A percentile compares a stretch with the other conserved stretches of the same genome.
Evolutionary conservation across 2,329 filamentous ascomycete species (phyloP).

Genomic region (Alternaria panax): DNA sequence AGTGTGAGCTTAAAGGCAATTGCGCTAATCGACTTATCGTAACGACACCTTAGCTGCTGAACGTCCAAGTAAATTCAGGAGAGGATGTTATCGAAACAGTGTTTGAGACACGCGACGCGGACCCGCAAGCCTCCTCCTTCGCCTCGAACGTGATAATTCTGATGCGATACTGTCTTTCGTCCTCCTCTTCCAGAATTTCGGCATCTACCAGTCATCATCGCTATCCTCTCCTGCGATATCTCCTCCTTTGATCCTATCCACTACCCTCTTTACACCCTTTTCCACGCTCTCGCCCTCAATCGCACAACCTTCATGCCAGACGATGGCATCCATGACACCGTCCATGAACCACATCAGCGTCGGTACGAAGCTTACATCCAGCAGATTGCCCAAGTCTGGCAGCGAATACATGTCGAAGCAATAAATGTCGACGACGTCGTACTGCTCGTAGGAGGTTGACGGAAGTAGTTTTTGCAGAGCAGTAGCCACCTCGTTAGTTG

Average conservation of each 20-base stretch:
- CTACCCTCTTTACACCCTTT: slow-evolving; percentile 31
- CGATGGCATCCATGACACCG: slow-evolving; percentile 29
- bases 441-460: slow-evolving; percentile 10
- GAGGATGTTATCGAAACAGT: not conserved
- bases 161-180: not conserved
- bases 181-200: not conserved
- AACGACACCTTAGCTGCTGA: not conserved
- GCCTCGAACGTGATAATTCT: not conserved
- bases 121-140: not conserved
- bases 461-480: slow-evolving; percentile 27
- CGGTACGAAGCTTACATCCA: slow-evolving; percentile 35
- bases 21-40: not conserved
- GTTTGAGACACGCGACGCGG: not conserved
- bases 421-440: slow-evolving; percentile 29
- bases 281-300: slow-evolving; percentile 35
- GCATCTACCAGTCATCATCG: slow-evolving; percentile 26
- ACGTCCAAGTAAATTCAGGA: not conserved
- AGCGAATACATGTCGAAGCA: slow-evolving; percentile 35
- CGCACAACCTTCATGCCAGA: slow-evolving; percentile 35
- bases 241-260: slow-evolving; percentile 35
- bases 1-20: not conserved
- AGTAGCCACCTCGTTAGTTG: slow-evolving; percentile 21
- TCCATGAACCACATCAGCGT: slow-evolving; percentile 37
- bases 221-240: slow-evolving; percentile 33
- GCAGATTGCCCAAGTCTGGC: slow-evolving; percentile 26